Evolutionary conservation across 2,329 filamentous ascomycete genomes (phyloP).

Genomic region (Rutstroemia sp.): DNA sequence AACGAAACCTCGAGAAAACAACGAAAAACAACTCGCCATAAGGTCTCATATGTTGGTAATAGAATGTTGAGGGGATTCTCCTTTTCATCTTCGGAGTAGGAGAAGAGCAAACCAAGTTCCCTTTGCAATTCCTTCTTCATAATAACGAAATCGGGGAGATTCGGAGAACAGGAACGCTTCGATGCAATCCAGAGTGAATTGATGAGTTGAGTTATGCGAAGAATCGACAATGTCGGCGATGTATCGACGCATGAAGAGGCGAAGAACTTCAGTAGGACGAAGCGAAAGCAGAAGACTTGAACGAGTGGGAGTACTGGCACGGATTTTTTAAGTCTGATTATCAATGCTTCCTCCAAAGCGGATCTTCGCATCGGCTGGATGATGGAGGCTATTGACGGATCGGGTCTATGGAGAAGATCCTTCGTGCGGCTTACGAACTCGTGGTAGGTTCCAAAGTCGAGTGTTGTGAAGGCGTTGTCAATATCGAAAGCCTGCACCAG

Average conservation of each 20-base stretch:
- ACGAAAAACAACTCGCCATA: constrained; percentile 12
- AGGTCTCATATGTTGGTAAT: constrained; percentile 12
- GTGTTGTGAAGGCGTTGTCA: constrained; percentile 3
- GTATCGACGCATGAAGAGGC: background rate
- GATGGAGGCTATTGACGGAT: background rate
- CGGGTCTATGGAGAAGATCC: background rate
- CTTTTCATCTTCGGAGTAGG: background rate
- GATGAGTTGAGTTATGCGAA: background rate
- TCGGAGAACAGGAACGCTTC: background rate
- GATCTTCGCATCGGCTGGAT: background rate
- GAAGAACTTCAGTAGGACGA: background rate
- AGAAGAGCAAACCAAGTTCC: background rate
- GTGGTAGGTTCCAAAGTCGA: background rate
- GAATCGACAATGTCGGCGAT: background rate
- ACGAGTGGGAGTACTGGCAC: background rate
- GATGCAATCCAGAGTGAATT: constrained; percentile 7
- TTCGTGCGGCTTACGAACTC: background rate
- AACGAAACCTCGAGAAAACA: constrained; percentile 7
- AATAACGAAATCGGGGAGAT: background rate
- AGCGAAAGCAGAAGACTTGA: constrained; percentile 5
- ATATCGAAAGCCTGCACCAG: constrained; percentile 1
- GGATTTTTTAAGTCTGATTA: background rate
- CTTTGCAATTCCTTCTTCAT: background rate
- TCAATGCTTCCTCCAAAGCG: background rate
- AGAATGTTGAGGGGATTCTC: constrained; percentile 11